A percentile compares a stretch with the other conserved stretches of the same genome.
Conservation (phyloP, 1,284 basidiomycete species). For the Vanrija sp. region DNA sequence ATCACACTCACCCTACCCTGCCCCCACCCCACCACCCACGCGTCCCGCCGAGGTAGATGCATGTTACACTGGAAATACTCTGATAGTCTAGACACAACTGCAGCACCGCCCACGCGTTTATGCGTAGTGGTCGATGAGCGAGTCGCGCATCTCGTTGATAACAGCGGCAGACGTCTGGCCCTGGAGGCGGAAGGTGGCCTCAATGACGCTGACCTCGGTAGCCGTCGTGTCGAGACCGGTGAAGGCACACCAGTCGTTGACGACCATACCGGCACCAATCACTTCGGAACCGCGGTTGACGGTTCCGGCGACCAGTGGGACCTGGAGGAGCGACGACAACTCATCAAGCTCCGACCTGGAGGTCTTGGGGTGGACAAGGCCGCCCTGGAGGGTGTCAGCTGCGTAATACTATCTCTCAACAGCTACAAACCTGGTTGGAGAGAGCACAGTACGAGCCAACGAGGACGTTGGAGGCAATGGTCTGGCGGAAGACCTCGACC, state of each 20-base stretch:
- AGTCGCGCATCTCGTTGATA: conserved; percentile 90
- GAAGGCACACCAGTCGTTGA: conserved; percentile 99
- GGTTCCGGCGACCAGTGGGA: conserved; percentile 94
- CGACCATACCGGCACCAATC: conserved; percentile 93
- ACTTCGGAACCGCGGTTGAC: conserved; percentile 98
- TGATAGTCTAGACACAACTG: too few relatives aligned
- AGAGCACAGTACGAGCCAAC: conserved; percentile 94
- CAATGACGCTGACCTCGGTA: conserved; percentile 96
- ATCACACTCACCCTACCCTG: background rate
- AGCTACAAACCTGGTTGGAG: conserved; percentile 61
- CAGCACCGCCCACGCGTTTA: conserved; percentile 41
- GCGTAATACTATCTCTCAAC: background rate
- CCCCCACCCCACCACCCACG: background rate
- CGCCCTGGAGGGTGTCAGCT: conserved; percentile 61
- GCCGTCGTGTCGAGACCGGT: conserved; percentile 95
- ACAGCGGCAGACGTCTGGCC: conserved; percentile 79
- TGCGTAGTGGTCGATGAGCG: conserved; percentile 90
- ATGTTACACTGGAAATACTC: too few relatives aligned
- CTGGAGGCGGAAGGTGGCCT: conserved; percentile 95
- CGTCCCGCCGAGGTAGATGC: background rate
- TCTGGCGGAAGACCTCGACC: conserved; percentile 98
- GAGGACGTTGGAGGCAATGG: conserved; percentile 92
- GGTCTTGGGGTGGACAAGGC: conserved; percentile 95
- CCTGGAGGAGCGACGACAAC: conserved; percentile 86
- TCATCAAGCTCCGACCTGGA: conserved; percentile 97